Evolutionary conservation across 106 monocot genomes (phyloP).

Genomic region (Chionographis japonica): DNA sequence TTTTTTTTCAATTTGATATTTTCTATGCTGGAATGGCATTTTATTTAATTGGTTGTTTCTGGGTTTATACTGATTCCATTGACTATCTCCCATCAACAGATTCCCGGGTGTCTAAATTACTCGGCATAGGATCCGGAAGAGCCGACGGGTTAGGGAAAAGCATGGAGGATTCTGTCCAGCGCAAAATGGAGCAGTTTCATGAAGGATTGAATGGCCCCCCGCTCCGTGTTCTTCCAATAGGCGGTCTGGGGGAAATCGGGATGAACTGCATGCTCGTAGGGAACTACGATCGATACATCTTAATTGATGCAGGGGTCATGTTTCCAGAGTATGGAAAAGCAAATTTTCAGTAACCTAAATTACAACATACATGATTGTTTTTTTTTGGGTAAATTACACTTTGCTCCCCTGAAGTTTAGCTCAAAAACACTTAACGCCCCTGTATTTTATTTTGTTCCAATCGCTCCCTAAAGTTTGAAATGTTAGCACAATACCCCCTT

Average conservation of each 20-base stretch:
- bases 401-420: no score
- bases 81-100: slow-evolving; percentile 23
- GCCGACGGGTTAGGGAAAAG: slow-evolving; percentile 70
- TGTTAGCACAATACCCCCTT: no score
- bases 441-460: no score
- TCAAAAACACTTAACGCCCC: no score
- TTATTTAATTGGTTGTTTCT: no score
- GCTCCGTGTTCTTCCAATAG: slow-evolving; percentile 92
- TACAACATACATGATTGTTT: no score
- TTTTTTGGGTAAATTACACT: no score
- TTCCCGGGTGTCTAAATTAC: slow-evolving; percentile 35
- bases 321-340: slow-evolving; percentile 81
- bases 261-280: slow-evolving; percentile 99
- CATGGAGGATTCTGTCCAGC: slow-evolving; percentile 95
- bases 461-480: no score
- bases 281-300: slow-evolving; percentile 88
- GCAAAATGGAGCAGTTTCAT: slow-evolving; percentile 94
- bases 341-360: no score
- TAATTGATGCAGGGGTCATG: slow-evolving; percentile 98
- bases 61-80: neutral
- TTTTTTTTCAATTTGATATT: no score
- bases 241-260: slow-evolving; percentile 95
- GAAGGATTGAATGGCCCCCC: slow-evolving; percentile 93
- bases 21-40: no score
- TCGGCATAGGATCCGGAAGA: slow-evolving; percentile 55